phyloP scores from a whole-genome alignment of 176 grass and related monocot genomes.

The barley (Hordeum vulgare) region DNA sequence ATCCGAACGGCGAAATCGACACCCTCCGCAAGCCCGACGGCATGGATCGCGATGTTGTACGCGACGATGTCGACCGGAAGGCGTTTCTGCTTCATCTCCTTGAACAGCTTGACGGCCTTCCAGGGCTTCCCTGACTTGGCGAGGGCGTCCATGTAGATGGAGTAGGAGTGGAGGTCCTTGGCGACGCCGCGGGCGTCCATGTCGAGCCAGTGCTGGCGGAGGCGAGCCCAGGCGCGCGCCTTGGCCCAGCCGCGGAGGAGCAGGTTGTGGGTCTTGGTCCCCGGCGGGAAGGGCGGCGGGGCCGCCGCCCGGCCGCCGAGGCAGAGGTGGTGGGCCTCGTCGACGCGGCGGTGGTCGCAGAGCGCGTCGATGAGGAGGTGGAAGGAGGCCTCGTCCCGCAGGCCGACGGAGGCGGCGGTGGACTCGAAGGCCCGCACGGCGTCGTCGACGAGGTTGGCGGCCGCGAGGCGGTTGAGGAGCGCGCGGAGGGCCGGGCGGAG shows the following conservation, averaged over 20 bases:
- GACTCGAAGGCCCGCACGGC: slow-evolving; percentile 35
- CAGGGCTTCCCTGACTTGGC: slow-evolving; percentile 79
- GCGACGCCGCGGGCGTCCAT: slow-evolving; percentile 63
- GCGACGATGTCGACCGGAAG: slow-evolving; percentile 45
- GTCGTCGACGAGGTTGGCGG: slow-evolving; percentile 43
- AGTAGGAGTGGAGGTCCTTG: slow-evolving; percentile 92
- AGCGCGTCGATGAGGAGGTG: slow-evolving; percentile 75
- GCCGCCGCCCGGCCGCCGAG: slow-evolving; percentile 25
- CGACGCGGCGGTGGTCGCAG: slow-evolving; percentile 70
- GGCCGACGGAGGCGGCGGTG: slow-evolving; percentile 24
- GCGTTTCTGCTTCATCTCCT: slow-evolving; percentile 60
- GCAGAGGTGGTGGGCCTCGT: slow-evolving; percentile 73
- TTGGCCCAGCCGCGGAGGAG: slow-evolving; percentile 84
- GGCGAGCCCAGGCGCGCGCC: slow-evolving; percentile 43
- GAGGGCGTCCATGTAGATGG: slow-evolving; percentile 86
- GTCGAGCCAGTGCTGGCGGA: slow-evolving; percentile 77
- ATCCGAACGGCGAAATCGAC: slow-evolving; percentile 59
- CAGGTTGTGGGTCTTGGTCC: slow-evolving; percentile 79
- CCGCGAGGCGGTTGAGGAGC: slow-evolving; percentile 54
- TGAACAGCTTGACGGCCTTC: slow-evolving; percentile 79
- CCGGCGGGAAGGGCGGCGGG: slow-evolving; percentile 33
- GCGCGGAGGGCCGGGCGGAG: slow-evolving; percentile 47
- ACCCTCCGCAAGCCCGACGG: slow-evolving; percentile 52
- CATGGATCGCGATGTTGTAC: slow-evolving; percentile 80
- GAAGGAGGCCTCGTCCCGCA: slow-evolving; percentile 58